Evolutionary conservation across 768 basidiomycete species (phyloP).

Genomic region (Auriscalpium vulgare): DNA sequence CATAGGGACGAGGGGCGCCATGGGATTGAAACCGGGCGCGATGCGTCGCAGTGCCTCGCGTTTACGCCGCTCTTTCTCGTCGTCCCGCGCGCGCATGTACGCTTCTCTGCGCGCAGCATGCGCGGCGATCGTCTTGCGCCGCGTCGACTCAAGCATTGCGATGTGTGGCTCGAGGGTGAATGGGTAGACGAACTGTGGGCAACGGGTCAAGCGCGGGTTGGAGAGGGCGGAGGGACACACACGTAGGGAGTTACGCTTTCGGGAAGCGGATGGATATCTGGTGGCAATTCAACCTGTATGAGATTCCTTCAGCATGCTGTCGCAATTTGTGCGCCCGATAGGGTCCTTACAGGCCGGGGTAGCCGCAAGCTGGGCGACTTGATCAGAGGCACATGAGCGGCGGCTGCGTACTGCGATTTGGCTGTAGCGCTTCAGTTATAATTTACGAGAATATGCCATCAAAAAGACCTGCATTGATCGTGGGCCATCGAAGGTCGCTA

Average conservation of each 20-base stretch:
- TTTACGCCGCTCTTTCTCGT: conserved; percentile 62
- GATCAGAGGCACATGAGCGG: conserved; percentile 74
- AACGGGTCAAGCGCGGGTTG: background rate
- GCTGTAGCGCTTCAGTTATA: background rate
- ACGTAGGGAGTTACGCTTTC: conserved; percentile 88
- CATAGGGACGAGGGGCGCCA: conserved; percentile 7
- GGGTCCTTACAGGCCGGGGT: conserved; percentile 56
- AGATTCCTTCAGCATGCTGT: background rate
- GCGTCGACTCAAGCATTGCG: conserved; percentile 65
- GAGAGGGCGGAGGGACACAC: conserved; percentile 16
- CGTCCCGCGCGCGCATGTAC: conserved; percentile 60
- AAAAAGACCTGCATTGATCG: too few relatives aligned
- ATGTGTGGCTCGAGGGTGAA: conserved; percentile 89
- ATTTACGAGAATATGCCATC: too few relatives aligned
- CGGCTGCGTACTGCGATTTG: conserved; percentile 71
- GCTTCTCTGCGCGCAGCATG: conserved; percentile 62
- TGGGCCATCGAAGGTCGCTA: too few relatives aligned
- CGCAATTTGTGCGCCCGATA: background rate
- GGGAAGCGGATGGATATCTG: conserved; percentile 91
- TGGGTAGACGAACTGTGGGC: conserved; percentile 83
- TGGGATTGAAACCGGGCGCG: conserved; percentile 71
- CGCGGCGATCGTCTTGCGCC: conserved; percentile 56
- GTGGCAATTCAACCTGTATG: conserved; percentile 71
- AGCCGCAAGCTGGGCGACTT: conserved; percentile 88
- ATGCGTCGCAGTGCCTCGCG: conserved; percentile 65